These are phyloP conservation scores for Acacia melanoxylon DNA, from an alignment of 306 rosid species.

Conservation along the genomic window DNA sequence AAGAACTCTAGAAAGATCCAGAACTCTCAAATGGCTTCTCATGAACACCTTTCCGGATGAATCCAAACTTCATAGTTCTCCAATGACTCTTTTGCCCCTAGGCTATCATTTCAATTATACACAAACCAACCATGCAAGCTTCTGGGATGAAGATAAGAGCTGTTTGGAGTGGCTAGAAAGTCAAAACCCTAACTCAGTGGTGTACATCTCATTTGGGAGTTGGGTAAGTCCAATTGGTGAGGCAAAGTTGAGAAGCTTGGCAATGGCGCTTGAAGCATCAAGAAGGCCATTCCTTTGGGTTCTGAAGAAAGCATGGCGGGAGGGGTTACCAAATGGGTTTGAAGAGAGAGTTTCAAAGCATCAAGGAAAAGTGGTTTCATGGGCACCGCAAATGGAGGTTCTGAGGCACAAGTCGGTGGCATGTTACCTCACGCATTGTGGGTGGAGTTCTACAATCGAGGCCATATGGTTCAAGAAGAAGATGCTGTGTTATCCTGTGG, in stretches of 20 bases:
- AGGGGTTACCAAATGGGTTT: conserved; percentile 62
- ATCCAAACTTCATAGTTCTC: conserved; percentile 10
- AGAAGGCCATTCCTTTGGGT: conserved; percentile 81
- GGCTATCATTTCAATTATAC: conserved; percentile 43
- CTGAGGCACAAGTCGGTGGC: conserved; percentile 59
- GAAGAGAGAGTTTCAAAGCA: conserved; percentile 33
- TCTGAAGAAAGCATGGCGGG: conserved; percentile 52
- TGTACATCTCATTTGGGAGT: conserved; percentile 86
- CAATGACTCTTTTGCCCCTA: conserved; percentile 40
- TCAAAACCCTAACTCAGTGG: conserved; percentile 44
- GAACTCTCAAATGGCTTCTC: conserved; percentile 55
- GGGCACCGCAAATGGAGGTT: conserved; percentile 85
- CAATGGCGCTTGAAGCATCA: conserved; percentile 59
- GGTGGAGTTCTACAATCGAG: conserved; percentile 93
- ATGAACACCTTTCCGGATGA: conserved; percentile 69
- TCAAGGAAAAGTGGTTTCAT: conserved; percentile 60
- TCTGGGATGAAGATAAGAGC: conserved; percentile 76
- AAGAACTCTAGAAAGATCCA: conserved; percentile 67
- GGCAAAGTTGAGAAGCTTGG: conserved; percentile 52
- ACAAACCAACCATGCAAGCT: conserved; percentile 39
- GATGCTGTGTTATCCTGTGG: conserved; percentile 71
- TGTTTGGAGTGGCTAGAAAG: conserved; percentile 70
- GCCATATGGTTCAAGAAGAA: conserved; percentile 66
- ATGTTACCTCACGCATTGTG: conserved; percentile 85
- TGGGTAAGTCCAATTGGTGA: conserved; percentile 87